Base-by-base conservation (phyloP, 495 filamentous ascomycete species). In the Emericellopsis terricola region DNA sequence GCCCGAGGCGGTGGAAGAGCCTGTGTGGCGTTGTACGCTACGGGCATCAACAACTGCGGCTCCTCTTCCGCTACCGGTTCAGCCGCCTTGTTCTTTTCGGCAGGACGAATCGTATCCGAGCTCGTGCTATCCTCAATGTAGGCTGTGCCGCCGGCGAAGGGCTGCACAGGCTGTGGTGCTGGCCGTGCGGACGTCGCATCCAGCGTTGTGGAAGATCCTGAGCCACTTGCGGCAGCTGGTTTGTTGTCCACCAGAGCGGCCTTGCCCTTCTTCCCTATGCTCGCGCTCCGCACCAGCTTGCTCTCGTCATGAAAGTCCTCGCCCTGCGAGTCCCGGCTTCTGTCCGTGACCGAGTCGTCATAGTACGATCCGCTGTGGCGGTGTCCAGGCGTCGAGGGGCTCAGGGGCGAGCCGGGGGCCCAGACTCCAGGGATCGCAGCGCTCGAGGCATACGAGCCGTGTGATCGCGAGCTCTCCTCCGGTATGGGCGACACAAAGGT, bases 401-500 rank as follows among this genome's bases (percentile, higher is more conserved):
- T 30, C 19, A 45, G 50, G 0, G 59, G 65, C n/a, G n/a, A n/a
- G n/a, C n/a, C n/a, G 6, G 23, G 23, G 6, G 23, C 6, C 71
- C 79, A 86, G 43, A 65, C 75, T 6, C 69, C 65, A 2, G 84
- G 82, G 36, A 91, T 81, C 0, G 71, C 78, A 34, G 72, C 68
- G 50, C 82, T 92, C 5, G 85, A 91, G 6, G 82, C 82, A 46
- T 76, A 80, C 0, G 81, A 87, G 14, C 67, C 70, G 46, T 76
- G 69, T 10, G 60, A 62, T 30, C 70, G 60, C 28, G 69, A 58
- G 20, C 71, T 64, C 47, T 93, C 85, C 52, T 94, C 86, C 1
- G 74, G 79, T 36, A 94, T 94, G 1, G 86, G 86, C 6, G 86
- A 81, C 4, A 94, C 82, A 37, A 65, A 81, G 1, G 80, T 82